Base-by-base conservation (phyloP, 768 basidiomycete species). In the Phlebiopsis flavidoalba region DNA sequence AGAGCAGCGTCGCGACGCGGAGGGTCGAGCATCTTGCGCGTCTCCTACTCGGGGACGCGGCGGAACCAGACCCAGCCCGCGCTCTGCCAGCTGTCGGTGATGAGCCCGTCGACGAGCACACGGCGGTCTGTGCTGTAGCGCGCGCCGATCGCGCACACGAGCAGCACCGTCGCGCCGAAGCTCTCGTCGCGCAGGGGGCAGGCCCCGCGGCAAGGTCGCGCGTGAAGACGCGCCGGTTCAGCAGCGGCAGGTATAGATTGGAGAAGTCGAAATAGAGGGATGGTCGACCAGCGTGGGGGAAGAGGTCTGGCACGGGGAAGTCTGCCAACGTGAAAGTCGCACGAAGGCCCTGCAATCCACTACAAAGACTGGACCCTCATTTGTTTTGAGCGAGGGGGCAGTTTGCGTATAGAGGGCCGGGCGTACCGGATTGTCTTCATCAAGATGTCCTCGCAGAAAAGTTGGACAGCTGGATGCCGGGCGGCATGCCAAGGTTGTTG, bases 11-110 rank as follows among this genome's bases (percentile, higher is more conserved):
- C 2, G 86, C 79, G 11, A 11, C 78, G 76, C 0, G 7, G 35
- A 75, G 33, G n/a, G 84, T 74, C 37, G 87, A 0, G 76, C 76
- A 80, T 58, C 82, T 78, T 59, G 83, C 22, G 54, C 5, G 19
- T 75, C 51, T 80, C 75, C 48, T 85, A n/a, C n/a, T n/a, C n/a
- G n/a, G n/a, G 80, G 0, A 89, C 80, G 65, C 86, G 83, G 11
- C 69, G 67, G 36, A 76, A 72, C 77, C 82, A 78, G 72, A 77
- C 75, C 79, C 75, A 79, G 0, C 71, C 71, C 1, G 55, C 33
- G 10, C 37, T 24, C 7, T 60, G 56, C 43, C 45, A 55, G 5
- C 6, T 3, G 14, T 61, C 26, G 40, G 40, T 12, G 17, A 43
- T 43, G 15, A 14, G 26, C 10, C 26, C 58, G 17, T 52, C 58